Evolutionary conservation across 495 filamentous ascomycete species (phyloP).

Genomic region (Physcia stellaris): DNA sequence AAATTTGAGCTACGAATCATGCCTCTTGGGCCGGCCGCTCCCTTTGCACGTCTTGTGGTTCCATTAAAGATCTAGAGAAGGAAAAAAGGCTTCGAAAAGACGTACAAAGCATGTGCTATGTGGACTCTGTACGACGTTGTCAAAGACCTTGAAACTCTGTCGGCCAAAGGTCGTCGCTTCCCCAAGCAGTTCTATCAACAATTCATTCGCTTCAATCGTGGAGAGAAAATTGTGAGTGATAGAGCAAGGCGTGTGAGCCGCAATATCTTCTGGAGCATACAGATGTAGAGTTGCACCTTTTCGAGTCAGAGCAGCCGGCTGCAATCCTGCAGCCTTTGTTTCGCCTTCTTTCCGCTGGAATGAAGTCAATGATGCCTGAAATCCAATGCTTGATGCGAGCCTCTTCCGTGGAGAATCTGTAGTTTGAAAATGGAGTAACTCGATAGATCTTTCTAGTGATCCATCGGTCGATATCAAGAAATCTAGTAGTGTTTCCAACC

Average conservation of each 20-base stretch:
- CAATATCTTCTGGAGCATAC: slow-evolving; percentile 64
- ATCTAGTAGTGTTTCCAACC: slow-evolving; percentile 60
- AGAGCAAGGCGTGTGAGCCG: slow-evolving; percentile 69
- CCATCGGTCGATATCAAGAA: slow-evolving; percentile 64
- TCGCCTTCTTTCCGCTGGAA: slow-evolving; percentile 4
- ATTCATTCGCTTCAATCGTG: slow-evolving; percentile 47
- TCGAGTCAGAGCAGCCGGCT: slow-evolving; percentile 39
- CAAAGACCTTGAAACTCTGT: slow-evolving; percentile 72
- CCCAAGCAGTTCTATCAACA: slow-evolving; percentile 61
- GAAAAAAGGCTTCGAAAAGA: no score
- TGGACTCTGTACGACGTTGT: slow-evolving; percentile 64
- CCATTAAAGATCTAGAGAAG: no score
- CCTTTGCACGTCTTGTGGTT: no score
- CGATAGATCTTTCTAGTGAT: slow-evolving; percentile 49
- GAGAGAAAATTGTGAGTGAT: slow-evolving; percentile 87
- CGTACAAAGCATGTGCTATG: slow-evolving; percentile 68
- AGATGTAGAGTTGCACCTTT: slow-evolving; percentile 76
- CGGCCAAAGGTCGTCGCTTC: slow-evolving; percentile 64
- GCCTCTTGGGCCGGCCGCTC: no score
- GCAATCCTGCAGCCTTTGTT: slow-evolving; percentile 4
- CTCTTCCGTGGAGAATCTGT: slow-evolving; percentile 23
- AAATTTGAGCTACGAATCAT: no score
- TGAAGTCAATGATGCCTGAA: slow-evolving; percentile 42
- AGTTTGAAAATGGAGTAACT: slow-evolving; percentile 30
- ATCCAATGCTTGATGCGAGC: slow-evolving; percentile 20